These are phyloP conservation scores for Sclerospora graminicola DNA, from an alignment of 352 stramenopile species.

Conservation along the genomic window DNA sequence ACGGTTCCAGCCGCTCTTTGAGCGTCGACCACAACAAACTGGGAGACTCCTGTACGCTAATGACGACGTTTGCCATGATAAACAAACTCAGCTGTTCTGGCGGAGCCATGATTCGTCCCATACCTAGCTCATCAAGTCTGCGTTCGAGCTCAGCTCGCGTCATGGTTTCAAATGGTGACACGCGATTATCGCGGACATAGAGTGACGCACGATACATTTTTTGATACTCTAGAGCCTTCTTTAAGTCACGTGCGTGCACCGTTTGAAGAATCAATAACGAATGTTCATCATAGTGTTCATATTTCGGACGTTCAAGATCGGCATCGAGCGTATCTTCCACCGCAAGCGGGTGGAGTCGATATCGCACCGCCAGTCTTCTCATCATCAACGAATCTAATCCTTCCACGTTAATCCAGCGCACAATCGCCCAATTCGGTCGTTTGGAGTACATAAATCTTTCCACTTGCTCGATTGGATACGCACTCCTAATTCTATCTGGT, in stretches of 20 bases:
- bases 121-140: constrained; percentile 41
- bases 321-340: constrained; percentile 79
- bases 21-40: constrained; percentile 46
- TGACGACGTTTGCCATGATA: constrained; percentile 58
- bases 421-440: constrained; percentile 55
- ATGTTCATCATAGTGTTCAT: constrained; percentile 82
- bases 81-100: constrained; percentile 74
- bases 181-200: constrained; percentile 37
- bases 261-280: too few species aligned
- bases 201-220: constrained; percentile 55
- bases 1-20: too few species aligned
- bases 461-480: constrained; percentile 52
- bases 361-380: constrained; percentile 64
- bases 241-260: too few species aligned
- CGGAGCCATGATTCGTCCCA: constrained; percentile 56
- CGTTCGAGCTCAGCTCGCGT: constrained; percentile 48
- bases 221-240: too few species aligned
- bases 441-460: constrained; percentile 82
- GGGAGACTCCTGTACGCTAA: constrained; percentile 53
- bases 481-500: too few species aligned
- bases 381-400: constrained; percentile 52
- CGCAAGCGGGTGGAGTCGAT: too few species aligned
- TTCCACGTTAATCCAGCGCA: constrained; percentile 81
- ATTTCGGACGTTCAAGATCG: constrained; percentile 72
- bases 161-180: constrained; percentile 56